Percentiles rank a stretch among this genome's conserved stretches.
phyloP scores from a whole-genome alignment of 2,329 filamentous ascomycete species.

The Diaporthe nobilis region DNA sequence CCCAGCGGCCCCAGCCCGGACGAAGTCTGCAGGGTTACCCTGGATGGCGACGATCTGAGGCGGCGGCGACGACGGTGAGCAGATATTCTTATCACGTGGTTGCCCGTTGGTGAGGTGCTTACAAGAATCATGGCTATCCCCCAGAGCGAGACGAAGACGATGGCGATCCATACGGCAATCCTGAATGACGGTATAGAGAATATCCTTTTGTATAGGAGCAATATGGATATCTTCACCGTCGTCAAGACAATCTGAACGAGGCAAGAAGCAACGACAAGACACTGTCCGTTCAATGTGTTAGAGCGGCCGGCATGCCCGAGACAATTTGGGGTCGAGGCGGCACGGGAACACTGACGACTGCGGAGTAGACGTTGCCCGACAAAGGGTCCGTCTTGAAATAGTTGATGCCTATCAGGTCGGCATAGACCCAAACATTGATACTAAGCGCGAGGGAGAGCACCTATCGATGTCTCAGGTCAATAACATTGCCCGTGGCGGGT shows the following conservation, averaged over 20 bases:
- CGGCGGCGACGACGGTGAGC: background rate
- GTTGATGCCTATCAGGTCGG: background rate
- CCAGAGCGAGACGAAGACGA: slow-evolving; percentile 11
- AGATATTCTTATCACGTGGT: background rate
- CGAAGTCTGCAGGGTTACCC: background rate
- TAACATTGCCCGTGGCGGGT: background rate
- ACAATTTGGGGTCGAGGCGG: background rate
- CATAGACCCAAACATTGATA: slow-evolving; percentile 18
- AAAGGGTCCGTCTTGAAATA: background rate
- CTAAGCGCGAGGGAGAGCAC: background rate
- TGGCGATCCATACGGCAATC: background rate
- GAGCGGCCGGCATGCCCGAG: background rate
- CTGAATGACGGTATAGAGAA: background rate
- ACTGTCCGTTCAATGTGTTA: background rate
- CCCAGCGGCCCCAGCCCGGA: background rate
- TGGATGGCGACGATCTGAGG: slow-evolving; percentile 2
- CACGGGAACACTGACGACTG: background rate
- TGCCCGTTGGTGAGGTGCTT: background rate
- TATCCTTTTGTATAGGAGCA: slow-evolving; percentile 6
- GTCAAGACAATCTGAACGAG: slow-evolving; percentile 13
- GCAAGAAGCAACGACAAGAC: slow-evolving; percentile 11
- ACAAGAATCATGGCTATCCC: slow-evolving; percentile 8
- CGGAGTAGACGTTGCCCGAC: background rate
- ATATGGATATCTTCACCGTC: background rate
- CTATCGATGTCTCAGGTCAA: background rate